Conservation (phyloP, 2,329 filamentous ascomycete species). For the Pseudogymnoascus sp. region DNA sequence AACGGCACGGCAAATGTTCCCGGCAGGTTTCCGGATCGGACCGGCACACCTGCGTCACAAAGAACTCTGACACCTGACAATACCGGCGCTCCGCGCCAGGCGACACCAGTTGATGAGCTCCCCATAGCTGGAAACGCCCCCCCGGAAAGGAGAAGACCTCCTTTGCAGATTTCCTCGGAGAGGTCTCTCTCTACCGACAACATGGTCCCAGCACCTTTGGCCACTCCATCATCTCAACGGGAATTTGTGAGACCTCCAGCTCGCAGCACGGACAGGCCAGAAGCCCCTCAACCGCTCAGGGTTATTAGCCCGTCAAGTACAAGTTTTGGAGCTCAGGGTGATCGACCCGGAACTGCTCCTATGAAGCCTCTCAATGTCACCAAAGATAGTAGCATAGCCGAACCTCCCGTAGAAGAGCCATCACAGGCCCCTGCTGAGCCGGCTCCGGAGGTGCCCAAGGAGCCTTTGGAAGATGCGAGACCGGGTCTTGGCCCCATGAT, state of each 20-base stretch:
- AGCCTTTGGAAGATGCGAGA: background rate
- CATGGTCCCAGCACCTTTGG: constrained; percentile 30
- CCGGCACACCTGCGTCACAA: constrained; percentile 24
- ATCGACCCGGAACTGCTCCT: background rate
- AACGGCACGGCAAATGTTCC: constrained; percentile 23
- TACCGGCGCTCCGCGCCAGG: constrained; percentile 14
- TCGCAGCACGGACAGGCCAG: constrained; percentile 26
- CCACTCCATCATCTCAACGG: constrained; percentile 29
- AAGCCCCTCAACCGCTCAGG: constrained; percentile 3
- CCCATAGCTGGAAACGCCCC: constrained; percentile 24
- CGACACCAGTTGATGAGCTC: constrained; percentile 19
- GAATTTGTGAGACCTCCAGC: constrained; percentile 28
- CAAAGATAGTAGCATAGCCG: background rate
- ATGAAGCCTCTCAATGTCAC: constrained; percentile 3
- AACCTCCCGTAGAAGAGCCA: background rate
- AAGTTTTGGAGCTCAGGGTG: background rate
- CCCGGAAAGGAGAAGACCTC: constrained; percentile 28
- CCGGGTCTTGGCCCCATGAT: constrained; percentile 66
- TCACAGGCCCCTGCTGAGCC: background rate
- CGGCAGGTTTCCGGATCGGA: constrained; percentile 27
- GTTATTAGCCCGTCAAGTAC: constrained; percentile 4
- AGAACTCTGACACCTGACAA: constrained; percentile 24
- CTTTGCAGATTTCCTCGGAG: constrained; percentile 26
- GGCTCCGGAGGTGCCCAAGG: background rate
- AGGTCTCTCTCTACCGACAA: constrained; percentile 26